Base-by-base conservation (phyloP, 176 grass and related monocot genomes). In the Dactylis glomerata region DNA sequence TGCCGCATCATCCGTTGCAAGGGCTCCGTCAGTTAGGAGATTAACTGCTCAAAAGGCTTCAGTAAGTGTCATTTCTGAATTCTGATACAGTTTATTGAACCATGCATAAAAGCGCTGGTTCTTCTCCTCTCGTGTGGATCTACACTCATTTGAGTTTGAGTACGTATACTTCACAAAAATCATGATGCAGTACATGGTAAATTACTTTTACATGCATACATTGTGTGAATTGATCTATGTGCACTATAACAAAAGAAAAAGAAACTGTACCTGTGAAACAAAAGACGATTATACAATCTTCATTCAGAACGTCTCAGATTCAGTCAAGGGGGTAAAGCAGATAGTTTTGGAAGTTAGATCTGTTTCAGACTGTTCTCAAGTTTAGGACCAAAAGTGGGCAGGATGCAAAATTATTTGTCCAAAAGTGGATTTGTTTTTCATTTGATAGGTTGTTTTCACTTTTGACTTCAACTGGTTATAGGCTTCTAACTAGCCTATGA, bases 1-100 rank as follows among this genome's bases (percentile, higher is more conserved):
- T 2, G 97, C 97, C 8, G 97, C 97, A 56, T 99, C 93, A 40
- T 99, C 92, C 2, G 97, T 99, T 92, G 97, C 97, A 34, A 92
- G 97, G 84, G 91, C 93, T 91, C 97, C 97, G 26, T 96, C 97
- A 14, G 62, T 86, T 75, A 92, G 92, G 90, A 93, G 97, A 84
- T 90, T 99, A 83, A 94, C 86, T 27, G 82, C 75, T 84, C 93
- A 94, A 86, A 99, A 93, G 82, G 84, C 84, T 59, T 88, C 81
- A 41, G 96, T 98, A 87, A 94, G 91, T 95, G 46, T 54, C 46
- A 81, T 46, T 75, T 78, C 58, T 74, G 10, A 81, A 40, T 75
- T 78, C 58, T 74, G 10, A 37, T 57, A 56, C 59, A 8, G 42
- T 59, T 59, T 68, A 26, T 23, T 20, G 28, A 62, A 56, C 17